These are phyloP conservation scores for Penstemon eatonii DNA, from an alignment of 257 asterid genomes.

Conservation along the genomic window DNA sequence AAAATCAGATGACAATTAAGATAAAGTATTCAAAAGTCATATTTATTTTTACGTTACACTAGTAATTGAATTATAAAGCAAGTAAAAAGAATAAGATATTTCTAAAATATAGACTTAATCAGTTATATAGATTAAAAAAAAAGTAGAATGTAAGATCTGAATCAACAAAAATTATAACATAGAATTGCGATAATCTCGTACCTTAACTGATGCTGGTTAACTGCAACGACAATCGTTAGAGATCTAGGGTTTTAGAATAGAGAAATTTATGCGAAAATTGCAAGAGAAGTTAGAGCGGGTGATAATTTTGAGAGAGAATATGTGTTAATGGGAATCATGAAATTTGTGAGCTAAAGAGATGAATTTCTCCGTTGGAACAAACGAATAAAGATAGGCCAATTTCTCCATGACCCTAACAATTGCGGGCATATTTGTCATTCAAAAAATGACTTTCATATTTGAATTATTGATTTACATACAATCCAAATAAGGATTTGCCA, in stretches of 20 bases:
- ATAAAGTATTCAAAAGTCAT: not conserved
- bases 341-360: slow-evolving; percentile 12
- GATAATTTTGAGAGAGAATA: slow-evolving; percentile 25
- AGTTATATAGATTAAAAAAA: slow-evolving; percentile 8
- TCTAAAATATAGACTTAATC: not conserved
- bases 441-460: no score
- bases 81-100: not conserved
- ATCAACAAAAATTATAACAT: slow-evolving; percentile 11
- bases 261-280: not conserved
- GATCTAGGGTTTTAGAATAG: slow-evolving; percentile 4
- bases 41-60: not conserved
- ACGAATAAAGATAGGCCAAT: not conserved
- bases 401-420: slow-evolving; percentile 19
- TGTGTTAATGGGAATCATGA: not conserved
- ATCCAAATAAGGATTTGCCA: no score
- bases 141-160: slow-evolving; percentile 25
- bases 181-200: not conserved
- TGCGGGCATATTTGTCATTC: slow-evolving; percentile 22
- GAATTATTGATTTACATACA: no score
- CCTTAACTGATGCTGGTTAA: slow-evolving; percentile 23
- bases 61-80: not conserved
- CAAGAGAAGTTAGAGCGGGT: not conserved
- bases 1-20: slow-evolving; percentile 23
- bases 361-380: slow-evolving; percentile 6
- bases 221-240: slow-evolving; percentile 1